Evolutionary conservation across 2,329 filamentous ascomycete genomes (phyloP).

Genomic region (Diaporthe vaccinii): DNA sequence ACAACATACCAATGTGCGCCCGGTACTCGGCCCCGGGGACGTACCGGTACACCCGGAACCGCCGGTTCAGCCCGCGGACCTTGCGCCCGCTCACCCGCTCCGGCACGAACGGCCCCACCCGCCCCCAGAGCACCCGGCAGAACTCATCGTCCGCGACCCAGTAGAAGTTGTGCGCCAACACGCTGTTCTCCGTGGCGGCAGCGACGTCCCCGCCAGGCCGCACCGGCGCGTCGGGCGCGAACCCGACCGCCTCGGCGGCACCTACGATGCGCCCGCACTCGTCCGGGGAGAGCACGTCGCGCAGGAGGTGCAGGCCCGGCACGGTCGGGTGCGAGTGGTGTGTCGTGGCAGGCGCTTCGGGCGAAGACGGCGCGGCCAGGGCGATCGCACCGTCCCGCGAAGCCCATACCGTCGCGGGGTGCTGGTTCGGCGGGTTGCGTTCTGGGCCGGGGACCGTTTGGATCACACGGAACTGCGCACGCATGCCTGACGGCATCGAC

Average conservation of each 20-base stretch:
- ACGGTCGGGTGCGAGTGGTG: conserved; percentile 73
- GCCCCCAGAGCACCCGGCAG: conserved; percentile 73
- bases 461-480: conserved; percentile 64
- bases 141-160: conserved; percentile 77
- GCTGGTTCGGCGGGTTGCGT: conserved; percentile 77
- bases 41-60: conserved; percentile 80
- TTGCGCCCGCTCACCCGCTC: conserved; percentile 65
- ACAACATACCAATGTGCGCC: conserved; percentile 67
- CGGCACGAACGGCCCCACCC: conserved; percentile 72
- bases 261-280: conserved; percentile 78
- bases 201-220: conserved; percentile 72
- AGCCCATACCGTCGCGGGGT: conserved; percentile 75
- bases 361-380: conserved; percentile 51
- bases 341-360: conserved; percentile 60
- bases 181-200: conserved; percentile 62
- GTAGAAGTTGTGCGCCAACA: conserved; percentile 81
- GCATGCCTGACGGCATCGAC: conserved; percentile 47
- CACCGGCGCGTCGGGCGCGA: conserved; percentile 76
- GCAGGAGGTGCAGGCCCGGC: conserved; percentile 71
- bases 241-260: conserved; percentile 74
- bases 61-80: conserved; percentile 75
- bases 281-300: conserved; percentile 69
- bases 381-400: conserved; percentile 69
- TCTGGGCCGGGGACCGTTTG: conserved; percentile 71
- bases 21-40: conserved; percentile 80